These are phyloP conservation scores for Aspergillus sp. DNA, from an alignment of 2,329 filamentous ascomycete genomes.

Conservation along the genomic window DNA sequence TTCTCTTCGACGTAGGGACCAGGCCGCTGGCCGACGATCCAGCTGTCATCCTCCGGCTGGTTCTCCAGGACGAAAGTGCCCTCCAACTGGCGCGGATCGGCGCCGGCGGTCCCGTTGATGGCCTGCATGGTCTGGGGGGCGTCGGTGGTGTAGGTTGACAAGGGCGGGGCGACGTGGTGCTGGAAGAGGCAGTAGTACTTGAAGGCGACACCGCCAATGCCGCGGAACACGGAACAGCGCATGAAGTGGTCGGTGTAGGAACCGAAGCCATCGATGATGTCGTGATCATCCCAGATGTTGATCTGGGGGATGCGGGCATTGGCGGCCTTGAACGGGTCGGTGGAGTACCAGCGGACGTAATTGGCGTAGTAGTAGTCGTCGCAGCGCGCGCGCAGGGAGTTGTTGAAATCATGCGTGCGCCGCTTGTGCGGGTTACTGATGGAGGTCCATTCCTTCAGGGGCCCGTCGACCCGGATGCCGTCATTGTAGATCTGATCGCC, in stretches of 20 bases:
- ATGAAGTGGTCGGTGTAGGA: slow-evolving; percentile 68
- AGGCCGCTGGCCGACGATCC: slow-evolving; percentile 73
- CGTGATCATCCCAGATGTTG: slow-evolving; percentile 66
- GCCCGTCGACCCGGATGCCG: slow-evolving; percentile 80
- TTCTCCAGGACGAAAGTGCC: slow-evolving; percentile 68
- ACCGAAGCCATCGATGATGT: slow-evolving; percentile 67
- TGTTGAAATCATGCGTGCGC: slow-evolving; percentile 62
- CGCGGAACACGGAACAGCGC: slow-evolving; percentile 63
- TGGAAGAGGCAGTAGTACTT: slow-evolving; percentile 68
- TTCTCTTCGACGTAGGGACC: slow-evolving; percentile 66
- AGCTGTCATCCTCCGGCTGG: slow-evolving; percentile 64
- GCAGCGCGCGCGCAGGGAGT: slow-evolving; percentile 59
- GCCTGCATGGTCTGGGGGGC: slow-evolving; percentile 54
- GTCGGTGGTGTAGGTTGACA: slow-evolving; percentile 82
- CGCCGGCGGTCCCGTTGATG: slow-evolving; percentile 51
- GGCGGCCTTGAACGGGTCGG: slow-evolving; percentile 58
- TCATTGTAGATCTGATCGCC: slow-evolving; percentile 82
- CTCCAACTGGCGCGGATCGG: slow-evolving; percentile 69
- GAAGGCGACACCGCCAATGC: slow-evolving; percentile 59
- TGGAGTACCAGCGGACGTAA: slow-evolving; percentile 68
- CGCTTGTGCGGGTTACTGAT: slow-evolving; percentile 62
- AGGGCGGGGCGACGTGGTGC: slow-evolving; percentile 78
- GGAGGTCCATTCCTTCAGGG: slow-evolving; percentile 65
- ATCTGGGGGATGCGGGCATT: slow-evolving; percentile 64
- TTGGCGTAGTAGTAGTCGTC: slow-evolving; percentile 64